Percentiles rank a stretch among this genome's conserved stretches.
Evolutionary conservation across 1,284 basidiomycete genomes (phyloP).

Genomic region (Ceratobasidium sp.): DNA sequence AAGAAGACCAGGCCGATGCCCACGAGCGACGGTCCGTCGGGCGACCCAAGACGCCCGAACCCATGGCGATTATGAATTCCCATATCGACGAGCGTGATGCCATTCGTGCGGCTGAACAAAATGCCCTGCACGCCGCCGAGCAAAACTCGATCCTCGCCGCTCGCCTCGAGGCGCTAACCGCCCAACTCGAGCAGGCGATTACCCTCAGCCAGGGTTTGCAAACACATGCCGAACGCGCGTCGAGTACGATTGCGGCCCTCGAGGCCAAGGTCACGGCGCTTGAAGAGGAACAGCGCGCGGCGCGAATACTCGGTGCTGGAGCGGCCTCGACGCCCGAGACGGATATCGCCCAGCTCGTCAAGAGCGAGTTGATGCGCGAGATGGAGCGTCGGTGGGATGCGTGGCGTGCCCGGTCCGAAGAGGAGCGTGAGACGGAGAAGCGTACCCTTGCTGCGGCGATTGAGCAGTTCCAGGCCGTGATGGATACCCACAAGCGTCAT

Average conservation of each 20-base stretch:
- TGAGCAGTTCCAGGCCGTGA: constrained; percentile 13
- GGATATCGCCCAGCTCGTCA: constrained; percentile 13
- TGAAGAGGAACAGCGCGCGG: constrained; percentile 50
- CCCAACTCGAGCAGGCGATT: constrained; percentile 79
- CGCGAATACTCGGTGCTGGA: constrained; percentile 7
- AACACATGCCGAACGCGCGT: constrained; percentile 78
- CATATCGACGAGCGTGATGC: constrained; percentile 41
- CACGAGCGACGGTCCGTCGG: constrained; percentile 50
- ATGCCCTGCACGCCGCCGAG: constrained; percentile 49
- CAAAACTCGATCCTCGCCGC: constrained; percentile 69
- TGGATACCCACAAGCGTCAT: constrained; percentile 19
- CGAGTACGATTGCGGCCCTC: constrained; percentile 76
- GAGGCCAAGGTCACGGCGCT: constrained; percentile 61
- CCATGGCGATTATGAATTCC: constrained; percentile 63
- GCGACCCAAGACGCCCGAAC: constrained; percentile 77
- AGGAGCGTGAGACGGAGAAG: constrained; percentile 25
- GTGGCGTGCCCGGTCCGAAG: constrained; percentile 22
- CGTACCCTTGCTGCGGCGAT: constrained; percentile 21
- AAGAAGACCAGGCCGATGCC: constrained; percentile 52
- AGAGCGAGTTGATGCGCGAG: constrained; percentile 31
- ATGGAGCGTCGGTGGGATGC: constrained; percentile 31
- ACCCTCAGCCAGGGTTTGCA: constrained; percentile 77
- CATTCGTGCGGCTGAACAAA: constrained; percentile 47
- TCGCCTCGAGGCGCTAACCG: constrained; percentile 73
- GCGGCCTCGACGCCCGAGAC: background rate